Evolutionary conservation across 306 rosid species (phyloP).

Genomic region (Rosa lucieae): DNA sequence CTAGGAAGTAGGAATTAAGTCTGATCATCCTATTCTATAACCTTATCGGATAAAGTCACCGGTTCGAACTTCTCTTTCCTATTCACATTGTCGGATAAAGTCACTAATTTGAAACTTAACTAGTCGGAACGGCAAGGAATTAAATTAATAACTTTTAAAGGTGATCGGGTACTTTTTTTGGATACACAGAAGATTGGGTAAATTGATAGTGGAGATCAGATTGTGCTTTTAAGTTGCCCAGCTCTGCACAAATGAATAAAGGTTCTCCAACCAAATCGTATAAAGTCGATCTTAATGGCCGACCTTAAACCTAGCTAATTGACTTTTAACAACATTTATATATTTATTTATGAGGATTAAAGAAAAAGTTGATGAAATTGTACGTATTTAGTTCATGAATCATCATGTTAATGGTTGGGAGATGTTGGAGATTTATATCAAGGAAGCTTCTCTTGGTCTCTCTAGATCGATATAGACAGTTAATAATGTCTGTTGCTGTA

Average conservation of each 20-base stretch:
- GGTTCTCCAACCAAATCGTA: not conserved
- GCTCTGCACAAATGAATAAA: not conserved
- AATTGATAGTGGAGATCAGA: not conserved
- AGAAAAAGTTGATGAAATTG: not conserved
- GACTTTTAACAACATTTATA: not conserved
- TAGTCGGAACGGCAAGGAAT: too few relatives aligned
- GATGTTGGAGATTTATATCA: slow-evolving; percentile 3
- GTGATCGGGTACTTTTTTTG: too few relatives aligned
- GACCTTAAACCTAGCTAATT: not conserved
- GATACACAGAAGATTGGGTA: not conserved
- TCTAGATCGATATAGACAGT: not conserved
- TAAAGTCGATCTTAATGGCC: not conserved
- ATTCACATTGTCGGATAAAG: too few relatives aligned
- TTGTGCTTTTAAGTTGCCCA: not conserved
- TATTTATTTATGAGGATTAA: not conserved
- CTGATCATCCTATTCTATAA: too few relatives aligned
- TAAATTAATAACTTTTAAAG: too few relatives aligned
- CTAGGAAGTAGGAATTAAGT: too few relatives aligned
- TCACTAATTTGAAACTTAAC: too few relatives aligned
- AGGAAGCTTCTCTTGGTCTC: not conserved
- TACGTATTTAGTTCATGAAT: not conserved
- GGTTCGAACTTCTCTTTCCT: too few relatives aligned
- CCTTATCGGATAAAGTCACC: too few relatives aligned
- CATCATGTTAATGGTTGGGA: not conserved
- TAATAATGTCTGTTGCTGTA: too few relatives aligned